A percentile compares a stretch with the other conserved stretches of the same genome.
These are phyloP conservation scores for Candida easanensis DNA, from an alignment of 805 yeast genomes.

Conservation along the genomic window DNA sequence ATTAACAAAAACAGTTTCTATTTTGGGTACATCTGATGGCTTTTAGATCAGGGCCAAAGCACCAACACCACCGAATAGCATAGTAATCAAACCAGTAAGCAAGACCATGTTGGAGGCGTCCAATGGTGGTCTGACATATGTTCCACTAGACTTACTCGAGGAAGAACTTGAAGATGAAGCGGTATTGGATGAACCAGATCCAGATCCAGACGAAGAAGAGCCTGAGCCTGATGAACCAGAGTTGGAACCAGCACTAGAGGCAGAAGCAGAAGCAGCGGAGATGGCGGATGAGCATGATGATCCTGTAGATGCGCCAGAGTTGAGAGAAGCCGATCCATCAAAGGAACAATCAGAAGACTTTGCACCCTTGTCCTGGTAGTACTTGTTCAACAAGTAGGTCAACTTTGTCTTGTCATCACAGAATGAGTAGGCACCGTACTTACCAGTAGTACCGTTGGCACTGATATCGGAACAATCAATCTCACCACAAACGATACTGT, in stretches of 20 bases:
- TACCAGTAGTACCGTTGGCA: constrained; percentile 60
- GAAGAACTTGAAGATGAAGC: constrained; percentile 27
- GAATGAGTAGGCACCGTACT: constrained; percentile 70
- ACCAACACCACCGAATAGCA: constrained; percentile 44
- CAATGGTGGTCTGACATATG: constrained; percentile 15
- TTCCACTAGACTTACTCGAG: constrained; percentile 21
- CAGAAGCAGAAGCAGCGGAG: constrained; percentile 36
- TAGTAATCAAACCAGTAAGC: constrained; percentile 30
- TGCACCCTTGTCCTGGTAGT: constrained; percentile 52
- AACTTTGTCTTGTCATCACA: constrained; percentile 71
- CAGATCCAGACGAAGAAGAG: constrained; percentile 13
- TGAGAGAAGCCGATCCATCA: constrained; percentile 62
- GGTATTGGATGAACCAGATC: constrained; percentile 14
- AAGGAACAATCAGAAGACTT: constrained; percentile 62
- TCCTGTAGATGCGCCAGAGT: constrained; percentile 38
- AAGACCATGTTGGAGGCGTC: constrained; percentile 14
- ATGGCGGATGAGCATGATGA: constrained; percentile 35
- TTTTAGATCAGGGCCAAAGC: constrained; percentile 30
- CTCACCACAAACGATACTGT: constrained; percentile 52
- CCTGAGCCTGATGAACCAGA: constrained; percentile 25
- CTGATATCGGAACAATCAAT: constrained; percentile 61
- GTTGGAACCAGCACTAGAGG: constrained; percentile 31
- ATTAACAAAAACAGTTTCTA: too few species aligned
- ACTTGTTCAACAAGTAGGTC: constrained; percentile 61
- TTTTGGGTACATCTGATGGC: too few species aligned